Conservation (phyloP, 116 monocot genomes). For the Phalaenopsis hybrid region DNA sequence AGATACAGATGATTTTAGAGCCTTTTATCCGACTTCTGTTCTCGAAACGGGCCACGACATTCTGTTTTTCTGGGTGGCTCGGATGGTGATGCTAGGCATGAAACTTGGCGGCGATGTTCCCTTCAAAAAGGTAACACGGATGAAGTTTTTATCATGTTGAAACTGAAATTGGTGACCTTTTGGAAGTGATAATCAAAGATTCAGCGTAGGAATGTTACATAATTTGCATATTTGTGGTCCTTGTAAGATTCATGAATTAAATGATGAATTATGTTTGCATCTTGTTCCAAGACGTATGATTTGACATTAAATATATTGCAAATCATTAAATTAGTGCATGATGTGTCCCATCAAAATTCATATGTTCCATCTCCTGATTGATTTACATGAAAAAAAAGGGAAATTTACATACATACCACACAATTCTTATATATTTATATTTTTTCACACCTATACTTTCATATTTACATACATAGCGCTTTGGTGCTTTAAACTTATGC, state of each 20-base stretch:
- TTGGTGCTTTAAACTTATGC: no score
- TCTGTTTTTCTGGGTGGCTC: conserved; percentile 98
- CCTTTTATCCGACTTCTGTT: conserved; percentile 92
- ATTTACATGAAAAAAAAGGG: neutral
- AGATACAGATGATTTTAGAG: conserved; percentile 55
- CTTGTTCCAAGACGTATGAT: no score
- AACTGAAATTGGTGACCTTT: neutral
- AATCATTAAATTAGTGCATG: neutral
- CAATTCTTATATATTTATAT: no score
- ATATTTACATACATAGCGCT: no score
- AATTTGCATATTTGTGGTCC: neutral
- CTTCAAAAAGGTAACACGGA: conserved; percentile 71
- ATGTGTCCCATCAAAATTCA: neutral
- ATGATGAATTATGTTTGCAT: no score
- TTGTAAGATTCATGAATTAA: neutral
- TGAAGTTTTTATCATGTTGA: neutral
- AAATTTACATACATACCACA: no score
- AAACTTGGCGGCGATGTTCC: conserved; percentile 95
- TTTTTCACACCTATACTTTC: no score
- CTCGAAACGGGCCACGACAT: conserved; percentile 99
- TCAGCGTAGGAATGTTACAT: neutral
- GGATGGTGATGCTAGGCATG: conserved; percentile 99
- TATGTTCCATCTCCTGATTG: neutral
- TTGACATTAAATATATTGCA: neutral
- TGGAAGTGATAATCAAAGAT: neutral